Conservation (phyloP, 2,329 filamentous ascomycete species). For the Claviceps spartinae region DNA sequence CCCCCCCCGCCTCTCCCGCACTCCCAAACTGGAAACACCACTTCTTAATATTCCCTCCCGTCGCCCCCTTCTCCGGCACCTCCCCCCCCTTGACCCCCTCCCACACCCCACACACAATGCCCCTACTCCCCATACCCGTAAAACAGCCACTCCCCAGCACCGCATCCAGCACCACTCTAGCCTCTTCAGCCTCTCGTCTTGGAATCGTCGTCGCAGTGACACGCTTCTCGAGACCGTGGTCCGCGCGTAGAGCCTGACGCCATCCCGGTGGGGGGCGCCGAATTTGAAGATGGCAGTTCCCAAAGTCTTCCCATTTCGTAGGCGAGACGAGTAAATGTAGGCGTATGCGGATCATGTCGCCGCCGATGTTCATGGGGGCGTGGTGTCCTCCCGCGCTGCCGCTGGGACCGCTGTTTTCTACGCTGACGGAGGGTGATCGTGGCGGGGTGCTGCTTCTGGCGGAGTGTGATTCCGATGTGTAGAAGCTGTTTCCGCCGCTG, state of each 20-base stretch:
- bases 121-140: conserved; percentile 67
- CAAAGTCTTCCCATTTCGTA: conserved; percentile 84
- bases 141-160: conserved; percentile 77
- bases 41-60: conserved; percentile 43
- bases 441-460: conserved; percentile 35
- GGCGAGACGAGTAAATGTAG: conserved; percentile 67
- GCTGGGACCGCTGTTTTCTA: conserved; percentile 30
- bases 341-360: conserved; percentile 63
- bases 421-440: conserved; percentile 44
- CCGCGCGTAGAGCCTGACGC: conserved; percentile 42
- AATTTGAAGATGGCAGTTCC: conserved; percentile 71
- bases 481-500: conserved; percentile 41
- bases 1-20: conserved; percentile 39
- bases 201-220: conserved; percentile 65
- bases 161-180: conserved; percentile 62
- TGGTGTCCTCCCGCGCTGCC: conserved; percentile 15
- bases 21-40: conserved; percentile 50
- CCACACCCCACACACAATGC: conserved; percentile 82
- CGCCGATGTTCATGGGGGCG: conserved; percentile 48
- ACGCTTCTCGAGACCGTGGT: conserved; percentile 66
- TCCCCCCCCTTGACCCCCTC: conserved; percentile 57
- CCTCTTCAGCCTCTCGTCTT: conserved; percentile 40
- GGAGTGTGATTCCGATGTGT: conserved; percentile 41
- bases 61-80: conserved; percentile 36
- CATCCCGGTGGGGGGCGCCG: conserved; percentile 55